Evolutionary conservation across 2,329 filamentous ascomycete genomes (phyloP).

Genomic region (Fusarium pseudoanthophilum): DNA sequence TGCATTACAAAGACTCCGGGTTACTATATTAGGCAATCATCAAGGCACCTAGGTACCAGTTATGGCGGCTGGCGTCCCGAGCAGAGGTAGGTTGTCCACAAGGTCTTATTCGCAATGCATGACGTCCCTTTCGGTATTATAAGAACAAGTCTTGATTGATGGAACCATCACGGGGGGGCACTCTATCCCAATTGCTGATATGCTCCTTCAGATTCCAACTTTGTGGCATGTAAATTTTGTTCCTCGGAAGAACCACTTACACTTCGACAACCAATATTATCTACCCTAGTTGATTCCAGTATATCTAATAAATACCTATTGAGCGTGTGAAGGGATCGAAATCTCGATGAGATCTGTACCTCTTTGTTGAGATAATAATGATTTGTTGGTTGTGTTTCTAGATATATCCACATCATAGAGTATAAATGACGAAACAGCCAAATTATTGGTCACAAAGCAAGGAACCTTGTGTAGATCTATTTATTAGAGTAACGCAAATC

Average conservation of each 20-base stretch:
- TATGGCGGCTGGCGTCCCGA: neutral
- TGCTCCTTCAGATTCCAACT: neutral
- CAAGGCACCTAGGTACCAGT: neutral
- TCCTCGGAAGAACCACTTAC: slow-evolving; percentile 1
- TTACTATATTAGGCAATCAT: slow-evolving; percentile 31
- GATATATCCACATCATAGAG: neutral
- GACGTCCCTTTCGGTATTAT: neutral
- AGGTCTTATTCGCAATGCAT: neutral
- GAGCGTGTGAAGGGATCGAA: neutral
- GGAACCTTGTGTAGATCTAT: neutral
- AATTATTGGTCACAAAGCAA: neutral
- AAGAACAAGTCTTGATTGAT: neutral
- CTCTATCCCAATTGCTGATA: neutral
- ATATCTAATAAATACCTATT: neutral
- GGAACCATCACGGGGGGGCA: neutral
- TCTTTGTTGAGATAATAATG: neutral
- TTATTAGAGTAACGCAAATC: neutral
- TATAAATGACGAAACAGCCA: slow-evolving; percentile 2
- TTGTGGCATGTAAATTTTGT: neutral
- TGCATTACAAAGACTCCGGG: slow-evolving; percentile 8
- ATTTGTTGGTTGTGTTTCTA: neutral
- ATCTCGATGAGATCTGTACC: neutral
- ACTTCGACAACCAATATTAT: neutral
- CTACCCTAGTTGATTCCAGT: neutral
- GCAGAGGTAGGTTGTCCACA: neutral